Base-by-base conservation (phyloP, 2,329 filamentous ascomycete species). In the Phaeomoniella chlamydospora region DNA sequence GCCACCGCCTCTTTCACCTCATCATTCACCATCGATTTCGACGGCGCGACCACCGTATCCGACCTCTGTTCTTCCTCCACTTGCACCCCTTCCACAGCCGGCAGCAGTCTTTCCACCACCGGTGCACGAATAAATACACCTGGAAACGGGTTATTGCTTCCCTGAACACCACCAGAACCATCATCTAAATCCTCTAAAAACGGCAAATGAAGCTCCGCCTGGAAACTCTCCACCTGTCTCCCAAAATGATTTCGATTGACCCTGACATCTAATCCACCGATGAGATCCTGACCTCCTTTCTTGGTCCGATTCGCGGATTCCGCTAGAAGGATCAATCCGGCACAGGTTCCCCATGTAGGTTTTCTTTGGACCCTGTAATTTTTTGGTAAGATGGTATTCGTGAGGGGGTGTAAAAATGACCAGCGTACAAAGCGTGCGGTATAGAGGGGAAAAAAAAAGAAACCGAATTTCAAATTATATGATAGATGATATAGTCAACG, bases 231-330 rank as follows among this genome's bases (percentile, higher is more conserved):
- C 11, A 81, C 79, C 58, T 98, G 90, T 37, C 88, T 74, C 3
- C 90, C 90, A 52, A 94, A 98, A 56, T 94, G 85, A 52, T 96
- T 98, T 33, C 90, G 72, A 52, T 92, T 86, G 18, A 96, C 87
- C 32, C 84, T 70, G 22, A 98, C 87, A 50, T 86, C 79, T 26
- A 98, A 68, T 2, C 90, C 90, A 11, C 90, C 90, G 42, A 98
- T 85, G 37, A 96, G 70, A 40, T 94, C 85, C 57, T 96, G 90
- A 0, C 88, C 88, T 31, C 85, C 86, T 49, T 81, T 77, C 55
- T 94, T 96, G 26, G 83, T 86, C 42, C 79, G 74, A 55, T 88
- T 93, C 34, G 86, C 88, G 39, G 80, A 77, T 50, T 94, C 82
- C 2, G 86, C 80, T 34, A 98, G 76, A 34, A 96, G 65, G 47